Base-by-base conservation (phyloP, 1,139 yeast genomes). In the Casaregolazyma suthepensis region DNA sequence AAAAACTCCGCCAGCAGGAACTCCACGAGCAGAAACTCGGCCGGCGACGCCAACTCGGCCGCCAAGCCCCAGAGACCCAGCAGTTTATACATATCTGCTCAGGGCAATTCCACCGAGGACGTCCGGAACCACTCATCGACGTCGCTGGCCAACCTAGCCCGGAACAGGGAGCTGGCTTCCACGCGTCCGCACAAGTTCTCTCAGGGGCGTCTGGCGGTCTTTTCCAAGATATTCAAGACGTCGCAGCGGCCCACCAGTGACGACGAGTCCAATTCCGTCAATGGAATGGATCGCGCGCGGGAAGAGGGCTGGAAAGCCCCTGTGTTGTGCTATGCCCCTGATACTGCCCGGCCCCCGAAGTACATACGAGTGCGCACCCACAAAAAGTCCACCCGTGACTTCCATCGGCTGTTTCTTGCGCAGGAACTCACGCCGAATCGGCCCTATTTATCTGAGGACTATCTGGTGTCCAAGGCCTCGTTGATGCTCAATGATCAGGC, bases 391-490 rank as follows among this genome's bases (percentile, higher is more conserved):
- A 54, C 59, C 26, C 63, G 69, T 12, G 71, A 70, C 44, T 71
- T 83, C 56, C 79, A 79, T 59, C 73, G 85, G 55, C 66, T 89
- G 49, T 88, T 90, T 61, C 71, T 89, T 45, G 95, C 96, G 0
- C 97, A 90, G 67, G 95, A 89, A 67, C 71, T 90, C 56, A 51
- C 48, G 17, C 46, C 55, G 10, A 51, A 22, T 20, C 38, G 26
- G 26, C 46, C 17, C 19, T 51, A 13, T 44, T 20, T 35, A 18
- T 46, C 40, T 43, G 46, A 18, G 12, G 48, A 31, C 44, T 18
- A 29, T 7, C 22, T 49, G 31, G 17, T 43, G 18, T 48, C 52
- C 7, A 22, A 46, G 19, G 48, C 48, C 1, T 35, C 52, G 12
- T 6, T 44, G 35, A 9, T 31, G 35, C 35, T 18, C 13, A 43